Base-by-base conservation (phyloP, 805 yeast genomes). In the Teunomyces funiuensis region DNA sequence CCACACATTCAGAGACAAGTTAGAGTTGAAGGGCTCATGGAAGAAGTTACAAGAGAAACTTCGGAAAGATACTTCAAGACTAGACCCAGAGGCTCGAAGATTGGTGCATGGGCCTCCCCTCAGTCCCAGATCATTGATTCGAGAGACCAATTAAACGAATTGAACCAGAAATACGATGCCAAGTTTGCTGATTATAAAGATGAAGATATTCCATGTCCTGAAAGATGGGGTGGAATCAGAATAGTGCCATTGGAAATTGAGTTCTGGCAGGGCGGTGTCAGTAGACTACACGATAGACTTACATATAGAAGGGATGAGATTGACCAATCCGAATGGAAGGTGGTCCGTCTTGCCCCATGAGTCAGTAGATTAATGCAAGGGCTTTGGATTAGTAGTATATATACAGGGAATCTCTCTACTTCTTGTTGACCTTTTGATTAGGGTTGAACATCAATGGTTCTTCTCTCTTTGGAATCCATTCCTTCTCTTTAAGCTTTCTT, bases 41-140 rank as follows among this genome's bases (percentile, higher is more conserved):
- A 86, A 61, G 77, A 74, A 46, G 85, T 90, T 31, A 71, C 80
- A 19, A 71, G 82, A 43, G 90, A 85, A 53, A 87, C 85, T 22
- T 78, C 88, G 5, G 80, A 83, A 52, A 72, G 83, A 37, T 93
- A 93, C 65, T 93, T 80, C 65, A 75, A 78, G 39, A 84, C 96
- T 0, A 77, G 99, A 58, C 99, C 99, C 28, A 74, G 96, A 44
- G 97, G 95, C 5, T 85, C 96, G 22, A 82, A 85, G 58, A 81
- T 93, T 46, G 98, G 99, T 22, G 99, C 99, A 0, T 90, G 97
- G 96, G 85, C 97, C 0, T 83, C 95, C 20, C 95, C 95, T 3
- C 99, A 93, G 70, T 80, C 90, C 25, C 72, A 76, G 40, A 73
- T 70, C 2, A 71, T 90, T 27, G 54, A 58, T 10, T 61, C 69